Conservation (phyloP, 257 asterid species). For the Jacaranda mimosifolia region DNA sequence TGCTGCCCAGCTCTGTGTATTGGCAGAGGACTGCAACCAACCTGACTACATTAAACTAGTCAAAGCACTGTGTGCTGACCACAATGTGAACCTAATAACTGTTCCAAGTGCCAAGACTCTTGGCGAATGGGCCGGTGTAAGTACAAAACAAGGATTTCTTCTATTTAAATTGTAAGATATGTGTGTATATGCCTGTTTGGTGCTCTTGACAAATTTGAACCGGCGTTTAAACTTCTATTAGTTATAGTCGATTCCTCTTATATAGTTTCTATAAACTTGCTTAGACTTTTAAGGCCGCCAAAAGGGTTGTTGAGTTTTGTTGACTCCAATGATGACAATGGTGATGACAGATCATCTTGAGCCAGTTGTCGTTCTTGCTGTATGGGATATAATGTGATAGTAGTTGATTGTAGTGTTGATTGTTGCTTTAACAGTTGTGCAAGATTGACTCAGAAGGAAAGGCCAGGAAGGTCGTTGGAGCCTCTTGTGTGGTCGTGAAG, state of each 20-base stretch:
- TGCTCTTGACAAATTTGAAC: no score
- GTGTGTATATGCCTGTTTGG: no score
- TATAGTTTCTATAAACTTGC: no score
- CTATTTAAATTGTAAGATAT: no score
- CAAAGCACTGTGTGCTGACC: slow-evolving; percentile 45
- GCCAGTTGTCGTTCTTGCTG: slow-evolving; percentile 30
- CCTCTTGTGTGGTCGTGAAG: slow-evolving; percentile 71
- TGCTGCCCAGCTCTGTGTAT: slow-evolving; percentile 46
- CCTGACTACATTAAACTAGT: slow-evolving; percentile 42
- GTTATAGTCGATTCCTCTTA: no score
- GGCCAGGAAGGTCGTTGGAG: slow-evolving; percentile 73
- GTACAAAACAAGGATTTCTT: background rate
- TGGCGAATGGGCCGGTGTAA: slow-evolving; percentile 50
- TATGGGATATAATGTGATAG: background rate
- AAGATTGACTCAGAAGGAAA: slow-evolving; percentile 73
- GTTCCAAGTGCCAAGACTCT: slow-evolving; percentile 48
- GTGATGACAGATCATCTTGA: slow-evolving; percentile 45
- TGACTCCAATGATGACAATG: slow-evolving; percentile 26
- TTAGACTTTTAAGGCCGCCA: background rate
- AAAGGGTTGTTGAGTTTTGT: background rate
- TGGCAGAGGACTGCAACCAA: slow-evolving; percentile 48
- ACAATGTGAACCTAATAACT: slow-evolving; percentile 44
- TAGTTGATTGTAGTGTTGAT: slow-evolving; percentile 38
- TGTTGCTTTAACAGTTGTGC: slow-evolving; percentile 52
- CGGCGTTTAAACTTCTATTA: no score